Percentiles rank a stretch among this genome's conserved stretches.
Conservation (phyloP, 495 filamentous ascomycete species). For the Neurospora tetraspora region DNA sequence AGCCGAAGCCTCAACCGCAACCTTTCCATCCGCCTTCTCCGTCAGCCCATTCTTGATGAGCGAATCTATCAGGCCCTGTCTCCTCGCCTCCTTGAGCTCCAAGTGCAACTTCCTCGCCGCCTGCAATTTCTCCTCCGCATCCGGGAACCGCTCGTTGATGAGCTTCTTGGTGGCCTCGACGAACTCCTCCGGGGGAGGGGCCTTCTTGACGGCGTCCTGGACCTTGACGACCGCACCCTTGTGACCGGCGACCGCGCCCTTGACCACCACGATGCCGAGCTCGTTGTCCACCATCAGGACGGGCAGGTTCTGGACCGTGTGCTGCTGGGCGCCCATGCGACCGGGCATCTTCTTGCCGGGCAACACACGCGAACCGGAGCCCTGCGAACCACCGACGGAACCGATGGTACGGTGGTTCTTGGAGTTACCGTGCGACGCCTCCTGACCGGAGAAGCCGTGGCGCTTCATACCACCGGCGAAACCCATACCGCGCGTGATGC, state of each 20-base stretch:
- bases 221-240: constrained; percentile 75
- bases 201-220: constrained; percentile 87
- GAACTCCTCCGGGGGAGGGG: constrained; percentile 53
- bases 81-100: constrained; percentile 34
- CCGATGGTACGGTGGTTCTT: constrained; percentile 85
- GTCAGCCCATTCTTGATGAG: constrained; percentile 3
- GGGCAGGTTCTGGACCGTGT: constrained; percentile 83
- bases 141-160: constrained; percentile 29
- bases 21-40: not conserved
- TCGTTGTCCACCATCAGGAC: constrained; percentile 77
- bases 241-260: constrained; percentile 74
- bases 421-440: constrained; percentile 88
- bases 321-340: constrained; percentile 78
- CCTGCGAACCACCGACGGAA: constrained; percentile 77
- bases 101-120: constrained; percentile 28
- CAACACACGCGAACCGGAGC: constrained; percentile 79
- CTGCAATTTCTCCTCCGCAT: constrained; percentile 26
- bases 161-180: constrained; percentile 25
- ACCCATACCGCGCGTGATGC: constrained; percentile 71
- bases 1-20: constrained; percentile 9
- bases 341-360: constrained; percentile 98
- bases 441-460: constrained; percentile 78
- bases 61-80: constrained; percentile 22
- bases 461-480: constrained; percentile 98
- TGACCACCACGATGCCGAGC: constrained; percentile 79